Evolutionary conservation across 2,329 filamentous ascomycete species (phyloP), one percentile per base, ranked within the genome.

Genomic region (Coniosporium tulheliwenetii): DNA sequence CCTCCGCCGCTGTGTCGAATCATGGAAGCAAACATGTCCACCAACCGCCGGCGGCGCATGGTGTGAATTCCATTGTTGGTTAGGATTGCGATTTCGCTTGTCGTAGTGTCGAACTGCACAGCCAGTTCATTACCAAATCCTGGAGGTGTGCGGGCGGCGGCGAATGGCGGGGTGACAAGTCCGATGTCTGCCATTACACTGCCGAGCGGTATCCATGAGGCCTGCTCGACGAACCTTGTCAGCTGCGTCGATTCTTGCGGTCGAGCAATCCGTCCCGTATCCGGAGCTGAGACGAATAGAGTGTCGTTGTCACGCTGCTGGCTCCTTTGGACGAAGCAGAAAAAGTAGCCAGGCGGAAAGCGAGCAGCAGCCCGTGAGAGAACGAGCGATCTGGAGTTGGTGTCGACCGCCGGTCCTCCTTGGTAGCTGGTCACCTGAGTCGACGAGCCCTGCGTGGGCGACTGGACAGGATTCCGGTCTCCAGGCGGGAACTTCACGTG

Each of bases 111-210:
- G 51, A 91, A 98, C 51, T 98, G 93, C n/a, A 93, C 81, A 1
- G 91, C 85, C 42, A 96, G 68, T 61, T 98, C 91, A 50, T 98
- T 98, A 9, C 89, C 87, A 52, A 94, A 96, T 0, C 87, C 89
- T 15, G 77, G 56, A 0, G 84, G 82, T 19, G 75, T 73, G 9
- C 63, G 64, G 0, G 77, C 71, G 8, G 82, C 81, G 12, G 77
- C 71, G 50, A 86, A 89, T 0, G 82, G 75, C 38, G 73, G 71
- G 1, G 81, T 84, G 26, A 85, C 75, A 10, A 86, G 62, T 2
- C 86, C 85, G 42, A 95, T 75, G 48, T 83, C 85, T 55, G 93
- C 79, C 5, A 81, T 78, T 30, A 71, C 72, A 51, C 83, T 77
- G 19, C 77, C 77, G 14, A 98, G 67, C 2, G 79, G 75, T 30